Percentiles rank a stretch among this genome's conserved stretches.
Conservation (phyloP, 768 basidiomycete genomes). For the Crepidotus variabilis region DNA sequence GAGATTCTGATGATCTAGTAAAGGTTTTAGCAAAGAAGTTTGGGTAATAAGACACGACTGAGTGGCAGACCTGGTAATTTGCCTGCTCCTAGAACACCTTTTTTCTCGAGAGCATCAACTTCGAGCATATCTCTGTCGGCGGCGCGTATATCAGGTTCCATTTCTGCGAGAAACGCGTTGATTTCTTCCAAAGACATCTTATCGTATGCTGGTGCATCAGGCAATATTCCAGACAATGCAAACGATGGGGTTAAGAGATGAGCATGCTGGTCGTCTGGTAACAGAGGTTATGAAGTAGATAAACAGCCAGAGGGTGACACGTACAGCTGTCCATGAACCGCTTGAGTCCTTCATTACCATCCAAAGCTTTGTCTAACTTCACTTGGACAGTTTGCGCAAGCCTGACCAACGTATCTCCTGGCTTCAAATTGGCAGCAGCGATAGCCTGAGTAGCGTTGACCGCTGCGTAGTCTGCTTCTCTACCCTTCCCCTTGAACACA, state of each 20-base stretch:
- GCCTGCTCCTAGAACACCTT: conserved; percentile 69
- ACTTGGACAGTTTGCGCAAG: conserved; percentile 60
- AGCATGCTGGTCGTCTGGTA: conserved; percentile 71
- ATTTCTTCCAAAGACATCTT: conserved; percentile 66
- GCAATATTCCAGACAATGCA: conserved; percentile 62
- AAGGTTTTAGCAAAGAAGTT: neutral
- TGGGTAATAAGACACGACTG: neutral
- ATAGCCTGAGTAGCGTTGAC: conserved; percentile 9
- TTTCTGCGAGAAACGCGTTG: conserved; percentile 67
- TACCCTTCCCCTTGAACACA: conserved; percentile 29
- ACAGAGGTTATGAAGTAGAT: neutral
- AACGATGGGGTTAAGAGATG: conserved; percentile 73
- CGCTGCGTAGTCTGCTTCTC: conserved; percentile 22
- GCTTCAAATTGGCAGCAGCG: conserved; percentile 34
- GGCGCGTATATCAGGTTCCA: conserved; percentile 80
- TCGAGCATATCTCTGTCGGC: conserved; percentile 82
- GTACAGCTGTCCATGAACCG: conserved; percentile 74
- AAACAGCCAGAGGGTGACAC: conserved; percentile 1
- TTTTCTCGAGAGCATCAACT: conserved; percentile 65
- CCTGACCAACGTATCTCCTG: conserved; percentile 52
- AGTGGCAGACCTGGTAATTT: conserved; percentile 52
- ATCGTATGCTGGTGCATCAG: conserved; percentile 50
- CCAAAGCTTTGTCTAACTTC: conserved; percentile 52
- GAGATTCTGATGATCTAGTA: conserved; percentile 56
- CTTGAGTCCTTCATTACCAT: conserved; percentile 66